Base-by-base conservation (phyloP, 768 basidiomycete species). In the Tricholoma matsutake region DNA sequence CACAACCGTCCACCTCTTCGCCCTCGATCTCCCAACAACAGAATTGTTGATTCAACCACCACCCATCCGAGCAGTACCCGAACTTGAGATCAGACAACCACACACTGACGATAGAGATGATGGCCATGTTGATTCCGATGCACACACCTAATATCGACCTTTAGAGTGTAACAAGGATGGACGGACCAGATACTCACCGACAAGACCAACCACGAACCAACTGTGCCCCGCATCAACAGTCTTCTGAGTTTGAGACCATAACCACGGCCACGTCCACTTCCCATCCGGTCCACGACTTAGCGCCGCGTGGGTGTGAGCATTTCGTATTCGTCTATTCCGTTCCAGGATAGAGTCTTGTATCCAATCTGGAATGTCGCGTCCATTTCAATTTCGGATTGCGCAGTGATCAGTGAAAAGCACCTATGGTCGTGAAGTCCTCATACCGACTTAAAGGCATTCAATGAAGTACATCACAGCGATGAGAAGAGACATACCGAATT, bases 61-160 rank as follows among this genome's bases (percentile, higher is more conserved):
- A 99, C 1, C 93, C 96, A 65, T 95, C 93, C 3, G 86, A 81
- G 75, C 97, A 99, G 70, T 98, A 97, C 1, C 97, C 97, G 79
- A 96, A 91, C 78, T 98, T 98, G 64, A 98, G 86, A 73, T 98
- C 96, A 2, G 95, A 94, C 22, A 99, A 83, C 97, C 97, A 99
- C 75, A 92, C 93, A 53, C 94, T 97, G 62, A 95, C 78, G 66
- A 99, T 97, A 31, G 95, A 94, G 56, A 97, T 95, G 56, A 98
- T 73, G 8, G 94, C 96, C n/a, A 95, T 94, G 67, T 93, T 97
- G 43, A 94, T 72, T 32, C 97, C 97, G 63, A 99, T 98, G 65
- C 84, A 86, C 25, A 94, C 81, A 10, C 96, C 96, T 96, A 41
- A 4, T 34, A 45, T 54, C 8, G 39, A 31, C 35, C 11, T 14